These are phyloP conservation scores for Sporothrix sp. DNA, from an alignment of 2,329 filamentous ascomycete genomes.

Conservation along the genomic window DNA sequence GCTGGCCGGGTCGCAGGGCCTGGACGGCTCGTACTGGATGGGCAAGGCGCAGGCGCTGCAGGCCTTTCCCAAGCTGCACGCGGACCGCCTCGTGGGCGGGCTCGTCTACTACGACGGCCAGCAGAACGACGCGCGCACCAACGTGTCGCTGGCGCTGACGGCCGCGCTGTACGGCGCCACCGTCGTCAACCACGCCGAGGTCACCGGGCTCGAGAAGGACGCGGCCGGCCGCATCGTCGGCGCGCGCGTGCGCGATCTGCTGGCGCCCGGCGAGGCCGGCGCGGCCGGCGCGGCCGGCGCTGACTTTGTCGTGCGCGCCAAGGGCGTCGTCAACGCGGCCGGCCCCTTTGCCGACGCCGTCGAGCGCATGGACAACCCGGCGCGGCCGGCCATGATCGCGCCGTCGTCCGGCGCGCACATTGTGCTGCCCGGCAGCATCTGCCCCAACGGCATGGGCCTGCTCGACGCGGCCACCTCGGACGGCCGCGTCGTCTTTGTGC, in stretches of 20 bases:
- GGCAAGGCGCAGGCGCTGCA: conserved; percentile 67
- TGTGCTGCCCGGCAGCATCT: conserved; percentile 69
- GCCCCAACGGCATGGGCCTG: conserved; percentile 70
- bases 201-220: conserved; percentile 49
- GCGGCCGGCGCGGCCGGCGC: too few species aligned
- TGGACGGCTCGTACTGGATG: conserved; percentile 75
- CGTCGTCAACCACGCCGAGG: conserved; percentile 71
- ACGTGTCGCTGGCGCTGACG: conserved; percentile 71
- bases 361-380: conserved; percentile 68
- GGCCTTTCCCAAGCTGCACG: conserved; percentile 67
- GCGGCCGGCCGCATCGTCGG: conserved; percentile 58
- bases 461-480: conserved; percentile 75
- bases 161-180: conserved; percentile 72
- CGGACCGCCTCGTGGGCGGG: conserved; percentile 58
- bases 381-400: conserved; percentile 61
- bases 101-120: conserved; percentile 81
- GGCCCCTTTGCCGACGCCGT: conserved; percentile 74
- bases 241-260: conserved; percentile 54
- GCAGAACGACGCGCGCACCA: conserved; percentile 83
- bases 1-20: conserved; percentile 69
- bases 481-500: conserved; percentile 79
- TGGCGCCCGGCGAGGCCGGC: conserved; percentile 44
- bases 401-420: conserved; percentile 77
- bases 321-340: conserved; percentile 75
- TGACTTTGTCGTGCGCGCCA: conserved; percentile 62